A percentile compares a stretch with the other conserved stretches of the same genome.
Evolutionary conservation across 2,329 filamentous ascomycete genomes (phyloP).

Genomic region (Arthrobotrys entomopaga): DNA sequence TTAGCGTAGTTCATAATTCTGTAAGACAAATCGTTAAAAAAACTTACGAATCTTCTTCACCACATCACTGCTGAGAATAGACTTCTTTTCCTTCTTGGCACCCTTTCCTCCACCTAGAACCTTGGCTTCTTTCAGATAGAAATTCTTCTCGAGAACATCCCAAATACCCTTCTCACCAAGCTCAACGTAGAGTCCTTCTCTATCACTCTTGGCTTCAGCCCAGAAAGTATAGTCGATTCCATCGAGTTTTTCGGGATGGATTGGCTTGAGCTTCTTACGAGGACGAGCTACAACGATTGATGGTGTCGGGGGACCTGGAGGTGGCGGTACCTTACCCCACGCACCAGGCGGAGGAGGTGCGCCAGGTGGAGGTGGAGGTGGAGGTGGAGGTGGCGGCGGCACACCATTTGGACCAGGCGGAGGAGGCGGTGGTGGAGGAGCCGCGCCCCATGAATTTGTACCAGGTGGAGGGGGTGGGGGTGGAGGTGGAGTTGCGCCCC

Average conservation of each 20-base stretch:
- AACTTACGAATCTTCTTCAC: constrained; percentile 81
- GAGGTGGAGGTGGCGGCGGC: constrained; percentile 65
- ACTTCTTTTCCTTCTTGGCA: constrained; percentile 88
- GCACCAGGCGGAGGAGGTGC: constrained; percentile 64
- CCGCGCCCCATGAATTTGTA: constrained; percentile 61
- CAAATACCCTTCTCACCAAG: constrained; percentile 93
- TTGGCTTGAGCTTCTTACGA: constrained; percentile 99
- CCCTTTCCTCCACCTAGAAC: constrained; percentile 74
- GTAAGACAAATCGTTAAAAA: not conserved
- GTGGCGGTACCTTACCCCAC: constrained; percentile 63
- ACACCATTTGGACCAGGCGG: constrained; percentile 62
- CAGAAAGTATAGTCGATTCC: constrained; percentile 61
- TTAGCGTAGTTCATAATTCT: constrained; percentile 9
- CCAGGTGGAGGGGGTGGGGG: constrained; percentile 62
- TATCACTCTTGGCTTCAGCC: constrained; percentile 69
- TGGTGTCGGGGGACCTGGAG: constrained; percentile 58
- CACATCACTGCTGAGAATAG: constrained; percentile 90
- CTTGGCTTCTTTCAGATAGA: constrained; percentile 97
- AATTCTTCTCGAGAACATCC: constrained; percentile 96
- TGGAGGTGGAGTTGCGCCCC: constrained; percentile 35
- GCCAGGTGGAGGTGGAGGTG: constrained; percentile 62
- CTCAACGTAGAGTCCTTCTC: constrained; percentile 95
- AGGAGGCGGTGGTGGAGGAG: constrained; percentile 62
- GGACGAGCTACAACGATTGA: constrained; percentile 63
- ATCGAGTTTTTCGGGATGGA: constrained; percentile 99